phyloP scores from a whole-genome alignment of 192 early-diverging fungal genomes.

The Rhizoclosmatium globosum region DNA sequence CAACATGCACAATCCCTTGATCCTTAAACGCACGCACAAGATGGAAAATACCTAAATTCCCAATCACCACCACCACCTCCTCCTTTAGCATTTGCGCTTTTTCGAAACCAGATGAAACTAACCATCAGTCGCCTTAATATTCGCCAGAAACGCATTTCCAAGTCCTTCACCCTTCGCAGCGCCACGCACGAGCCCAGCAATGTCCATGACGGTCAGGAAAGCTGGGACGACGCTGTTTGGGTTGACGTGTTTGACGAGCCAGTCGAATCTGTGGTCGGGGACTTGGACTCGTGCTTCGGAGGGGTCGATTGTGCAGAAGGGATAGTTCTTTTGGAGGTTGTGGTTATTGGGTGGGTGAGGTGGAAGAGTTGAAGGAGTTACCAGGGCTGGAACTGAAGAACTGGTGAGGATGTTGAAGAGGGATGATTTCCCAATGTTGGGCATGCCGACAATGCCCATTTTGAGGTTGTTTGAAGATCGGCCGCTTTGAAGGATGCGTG shows the following conservation, averaged over 20 bases:
- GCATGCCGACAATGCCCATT: conserved; percentile 90
- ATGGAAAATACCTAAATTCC: conserved; percentile 47
- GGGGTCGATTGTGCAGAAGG: conserved; percentile 97
- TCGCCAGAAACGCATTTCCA: conserved; percentile 94
- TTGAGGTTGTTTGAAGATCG: conserved; percentile 65
- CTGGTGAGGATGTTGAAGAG: conserved; percentile 62
- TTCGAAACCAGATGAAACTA: neutral
- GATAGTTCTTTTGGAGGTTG: conserved; percentile 77
- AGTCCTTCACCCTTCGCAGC: conserved; percentile 57
- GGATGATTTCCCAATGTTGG: conserved; percentile 87
- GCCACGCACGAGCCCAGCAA: conserved; percentile 93
- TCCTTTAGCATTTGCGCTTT: neutral
- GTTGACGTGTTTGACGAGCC: conserved; percentile 68
- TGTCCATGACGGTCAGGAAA: conserved; percentile 93
- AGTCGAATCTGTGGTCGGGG: conserved; percentile 89
- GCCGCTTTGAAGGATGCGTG: conserved; percentile 28
- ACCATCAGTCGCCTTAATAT: conserved; percentile 71
- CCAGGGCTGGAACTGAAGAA: conserved; percentile 53
- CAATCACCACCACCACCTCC: neutral
- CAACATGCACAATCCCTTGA: conserved; percentile 81
- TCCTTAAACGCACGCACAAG: conserved; percentile 77
- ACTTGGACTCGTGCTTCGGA: conserved; percentile 89
- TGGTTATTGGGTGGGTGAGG: too few relatives aligned
- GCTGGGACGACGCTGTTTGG: conserved; percentile 69
- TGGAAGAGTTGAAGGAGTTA: conserved; percentile 35